These are phyloP conservation scores for Apiospora koreana DNA, from an alignment of 2,329 filamentous ascomycete species.

Conservation along the genomic window DNA sequence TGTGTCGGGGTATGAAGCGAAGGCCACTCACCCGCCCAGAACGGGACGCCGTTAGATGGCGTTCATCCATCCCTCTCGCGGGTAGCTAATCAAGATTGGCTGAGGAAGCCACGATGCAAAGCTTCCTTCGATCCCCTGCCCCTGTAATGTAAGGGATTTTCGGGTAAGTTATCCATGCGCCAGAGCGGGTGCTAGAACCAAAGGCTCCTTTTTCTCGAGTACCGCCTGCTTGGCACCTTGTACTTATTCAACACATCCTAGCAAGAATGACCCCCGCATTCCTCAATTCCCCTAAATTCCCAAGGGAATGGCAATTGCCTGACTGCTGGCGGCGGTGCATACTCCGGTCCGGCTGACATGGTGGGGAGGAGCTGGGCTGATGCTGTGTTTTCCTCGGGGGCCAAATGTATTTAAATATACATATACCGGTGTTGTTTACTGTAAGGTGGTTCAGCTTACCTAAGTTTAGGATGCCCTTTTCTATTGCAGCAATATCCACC, in stretches of 20 bases:
- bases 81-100: background rate
- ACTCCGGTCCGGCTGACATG: constrained; percentile 7
- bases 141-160: background rate
- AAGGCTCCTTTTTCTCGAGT: background rate
- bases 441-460: background rate
- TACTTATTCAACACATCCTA: background rate
- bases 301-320: background rate
- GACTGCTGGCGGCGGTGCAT: background rate
- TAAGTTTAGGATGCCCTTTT: background rate
- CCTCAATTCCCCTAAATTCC: too few species aligned
- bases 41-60: too few species aligned
- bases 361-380: background rate
- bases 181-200: background rate
- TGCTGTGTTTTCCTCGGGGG: background rate
- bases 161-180: background rate
- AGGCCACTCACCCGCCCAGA: too few species aligned
- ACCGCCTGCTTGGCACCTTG: background rate
- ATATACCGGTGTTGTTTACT: background rate
- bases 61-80: too few species aligned
- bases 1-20: background rate
- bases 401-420: background rate
- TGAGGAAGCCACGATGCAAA: background rate
- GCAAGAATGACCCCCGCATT: background rate
- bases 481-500: background rate
- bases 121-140: background rate